phyloP scores from a whole-genome alignment of 345 rosid species.

The Salix viminalis region DNA sequence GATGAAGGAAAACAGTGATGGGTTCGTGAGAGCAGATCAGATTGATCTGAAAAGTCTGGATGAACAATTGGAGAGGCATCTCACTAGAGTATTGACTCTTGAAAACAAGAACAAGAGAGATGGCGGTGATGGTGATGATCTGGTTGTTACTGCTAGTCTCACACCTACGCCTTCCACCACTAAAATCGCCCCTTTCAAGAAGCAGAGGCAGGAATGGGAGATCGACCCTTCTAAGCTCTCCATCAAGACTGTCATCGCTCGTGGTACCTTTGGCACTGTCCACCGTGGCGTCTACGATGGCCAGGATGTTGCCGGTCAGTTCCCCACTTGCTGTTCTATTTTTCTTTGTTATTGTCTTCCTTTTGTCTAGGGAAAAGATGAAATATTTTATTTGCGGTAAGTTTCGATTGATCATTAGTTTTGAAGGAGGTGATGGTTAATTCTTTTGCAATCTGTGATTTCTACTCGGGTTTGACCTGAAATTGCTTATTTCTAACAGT shows the following conservation, averaged over 20 bases:
- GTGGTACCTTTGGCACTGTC: constrained; percentile 95
- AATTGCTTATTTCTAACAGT: constrained; percentile 31
- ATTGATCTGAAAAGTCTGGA: constrained; percentile 95
- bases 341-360: background rate
- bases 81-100: constrained; percentile 59
- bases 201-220: constrained; percentile 83
- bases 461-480: constrained; percentile 45
- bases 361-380: background rate
- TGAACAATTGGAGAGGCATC: constrained; percentile 87
- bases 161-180: constrained; percentile 13
- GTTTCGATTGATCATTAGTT: background rate
- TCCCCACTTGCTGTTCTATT: background rate
- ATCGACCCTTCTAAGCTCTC: constrained; percentile 85
- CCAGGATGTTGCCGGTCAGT: constrained; percentile 90
- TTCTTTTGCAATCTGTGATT: constrained; percentile 54
- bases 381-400: background rate
- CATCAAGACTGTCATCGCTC: constrained; percentile 83
- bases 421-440: constrained; percentile 13
- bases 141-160: constrained; percentile 8
- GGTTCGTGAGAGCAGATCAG: constrained; percentile 93
- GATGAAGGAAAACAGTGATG: constrained; percentile 71
- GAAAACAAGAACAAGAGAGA: constrained; percentile 51
- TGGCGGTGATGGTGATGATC: constrained; percentile 11
- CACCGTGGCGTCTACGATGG: constrained; percentile 92
- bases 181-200: constrained; percentile 8